Percentiles rank a stretch among this genome's conserved stretches.
phyloP scores from a whole-genome alignment of 164 flowering plant species.

The Houttuynia cordata region DNA sequence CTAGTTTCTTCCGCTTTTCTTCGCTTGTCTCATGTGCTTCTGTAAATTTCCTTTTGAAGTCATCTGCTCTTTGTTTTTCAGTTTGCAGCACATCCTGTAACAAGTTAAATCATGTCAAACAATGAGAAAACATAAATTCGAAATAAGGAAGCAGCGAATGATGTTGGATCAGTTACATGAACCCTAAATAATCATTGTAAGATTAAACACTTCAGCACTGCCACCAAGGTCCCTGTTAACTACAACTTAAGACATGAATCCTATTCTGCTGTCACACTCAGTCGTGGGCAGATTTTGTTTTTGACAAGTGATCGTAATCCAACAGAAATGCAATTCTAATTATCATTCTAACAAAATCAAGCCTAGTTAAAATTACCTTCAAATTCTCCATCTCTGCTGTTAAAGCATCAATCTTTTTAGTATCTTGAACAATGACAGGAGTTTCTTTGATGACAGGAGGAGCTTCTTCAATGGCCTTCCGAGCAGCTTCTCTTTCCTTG shows the following conservation, averaged over 20 bases:
- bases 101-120: background rate
- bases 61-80: conserved; percentile 54
- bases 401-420: conserved; percentile 40
- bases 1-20: conserved; percentile 46
- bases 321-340: background rate
- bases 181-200: background rate
- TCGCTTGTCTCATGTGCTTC: conserved; percentile 44
- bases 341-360: background rate
- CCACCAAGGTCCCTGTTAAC: too few relatives aligned
- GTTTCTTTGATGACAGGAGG: conserved; percentile 38
- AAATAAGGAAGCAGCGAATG: background rate
- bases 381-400: conserved; percentile 48
- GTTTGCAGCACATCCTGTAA: conserved; percentile 39
- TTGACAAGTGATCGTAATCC: background rate
- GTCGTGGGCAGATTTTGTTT: too few relatives aligned
- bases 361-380: conserved; percentile 37
- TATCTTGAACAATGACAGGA: conserved; percentile 37
- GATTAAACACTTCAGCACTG: too few relatives aligned
- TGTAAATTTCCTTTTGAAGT: conserved; percentile 33
- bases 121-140: background rate
- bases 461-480: conserved; percentile 41
- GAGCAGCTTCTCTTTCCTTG: conserved; percentile 45
- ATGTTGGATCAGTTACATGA: background rate
- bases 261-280: too few relatives aligned
- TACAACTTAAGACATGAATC: too few relatives aligned